Conservation (phyloP, 2,329 filamentous ascomycete genomes). For the Neofusicoccum sp. region DNA sequence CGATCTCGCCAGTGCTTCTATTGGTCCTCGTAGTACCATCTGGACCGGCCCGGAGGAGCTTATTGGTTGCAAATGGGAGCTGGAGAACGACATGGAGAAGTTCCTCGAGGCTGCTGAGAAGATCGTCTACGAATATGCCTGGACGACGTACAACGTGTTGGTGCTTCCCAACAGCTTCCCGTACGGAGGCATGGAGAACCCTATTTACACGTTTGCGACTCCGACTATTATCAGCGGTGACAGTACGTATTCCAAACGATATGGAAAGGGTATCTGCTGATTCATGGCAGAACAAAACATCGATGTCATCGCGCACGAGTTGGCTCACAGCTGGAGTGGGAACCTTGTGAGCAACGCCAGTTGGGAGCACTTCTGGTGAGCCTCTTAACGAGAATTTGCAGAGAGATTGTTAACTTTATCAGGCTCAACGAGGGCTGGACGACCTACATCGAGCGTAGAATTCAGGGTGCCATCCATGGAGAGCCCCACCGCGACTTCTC, state of each 20-base stretch:
- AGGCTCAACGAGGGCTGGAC: conserved; percentile 84
- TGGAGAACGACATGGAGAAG: conserved; percentile 86
- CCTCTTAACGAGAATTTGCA: conserved; percentile 40
- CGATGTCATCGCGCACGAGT: conserved; percentile 90
- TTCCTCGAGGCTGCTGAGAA: conserved; percentile 84
- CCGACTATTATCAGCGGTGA: conserved; percentile 87
- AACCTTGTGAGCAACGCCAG: conserved; percentile 77
- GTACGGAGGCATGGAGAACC: conserved; percentile 74
- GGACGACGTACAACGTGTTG: conserved; percentile 93
- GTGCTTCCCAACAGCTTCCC: conserved; percentile 78
- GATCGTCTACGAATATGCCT: conserved; percentile 75
- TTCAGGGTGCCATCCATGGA: conserved; percentile 74
- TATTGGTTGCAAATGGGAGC: conserved; percentile 80
- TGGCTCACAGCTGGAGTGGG: conserved; percentile 78
- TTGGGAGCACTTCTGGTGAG: conserved; percentile 76
- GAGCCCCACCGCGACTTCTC: conserved; percentile 88
- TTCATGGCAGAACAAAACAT: conserved; percentile 89
- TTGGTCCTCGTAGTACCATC: conserved; percentile 81
- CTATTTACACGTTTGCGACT: conserved; percentile 91
- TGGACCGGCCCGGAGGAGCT: conserved; percentile 88
- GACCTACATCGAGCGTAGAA: conserved; percentile 85
- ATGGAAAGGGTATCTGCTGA: too few species aligned
- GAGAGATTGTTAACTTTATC: neutral
- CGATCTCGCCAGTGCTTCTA: conserved; percentile 79
- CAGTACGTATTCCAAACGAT: too few species aligned